Base-by-base conservation (phyloP, 208 protist species). In the Crithidia bombi region DNA sequence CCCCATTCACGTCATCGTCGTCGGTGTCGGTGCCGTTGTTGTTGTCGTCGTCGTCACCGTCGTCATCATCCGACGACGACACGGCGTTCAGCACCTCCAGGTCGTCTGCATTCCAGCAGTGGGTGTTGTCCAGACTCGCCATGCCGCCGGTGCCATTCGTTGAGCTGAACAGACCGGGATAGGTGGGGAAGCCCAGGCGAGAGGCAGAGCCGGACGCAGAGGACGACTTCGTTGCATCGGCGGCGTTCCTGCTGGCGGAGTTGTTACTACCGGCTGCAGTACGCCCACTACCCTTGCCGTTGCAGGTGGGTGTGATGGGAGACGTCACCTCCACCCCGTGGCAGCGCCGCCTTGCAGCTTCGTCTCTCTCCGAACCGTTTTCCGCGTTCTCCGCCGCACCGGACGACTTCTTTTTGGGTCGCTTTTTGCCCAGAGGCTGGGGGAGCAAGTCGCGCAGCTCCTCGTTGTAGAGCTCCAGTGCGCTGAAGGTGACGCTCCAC, bases 401-500 rank as follows among this genome's bases (percentile, higher is more conserved):
- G n/a, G n/a, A 36, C 9, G 28, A 21, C 50, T 2, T 55, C 19
- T 55, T 33, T 19, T 33, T 52, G 11, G 21, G 4, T 3, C 21
- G 47, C 23, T 25, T 30, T 4, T 12, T 23, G 50, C 12, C 21
- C n/a, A 79, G 2, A 1, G 47, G 35, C 0, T 62, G 30, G 10
- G 83, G 65, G 36, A 95, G 49, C 49, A 95, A 65, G 65, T 95
- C 90, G 26, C 75, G 76, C 62, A 95, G 59, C 32, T 95, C 79
- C 61, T 93, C 85, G 49, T 92, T 87, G 78, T 95, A 93, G 41
- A 95, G 57, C 63, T 95, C 87, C 39, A 95, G 17, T 0, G 85
- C 87, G 63, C 82, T 84, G 32, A 95, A 69, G 11, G 59, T 57
- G 19, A 91, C 78, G 7, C 23, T 25, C 56, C 69, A 89, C 38